Conservation (phyloP, 345 rosid species). For the Corchorus olitorius region DNA sequence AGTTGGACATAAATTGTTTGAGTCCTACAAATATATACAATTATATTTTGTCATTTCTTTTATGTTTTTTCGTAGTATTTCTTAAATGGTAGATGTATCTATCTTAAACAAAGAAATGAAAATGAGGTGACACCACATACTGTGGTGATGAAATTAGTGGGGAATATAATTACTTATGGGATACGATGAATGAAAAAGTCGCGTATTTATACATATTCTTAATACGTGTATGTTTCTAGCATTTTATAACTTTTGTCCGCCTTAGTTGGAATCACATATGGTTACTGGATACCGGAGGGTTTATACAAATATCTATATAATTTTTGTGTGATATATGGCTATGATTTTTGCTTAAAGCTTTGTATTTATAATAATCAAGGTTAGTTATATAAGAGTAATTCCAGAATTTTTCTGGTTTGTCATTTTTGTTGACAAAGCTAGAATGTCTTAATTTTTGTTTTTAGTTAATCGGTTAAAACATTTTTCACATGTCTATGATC, state of each 20-base stretch:
- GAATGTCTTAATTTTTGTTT: too few species aligned
- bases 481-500: not conserved
- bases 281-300: too few species aligned
- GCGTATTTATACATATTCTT: too few species aligned
- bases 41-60: conserved; percentile 6
- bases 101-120: conserved; percentile 14
- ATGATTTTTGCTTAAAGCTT: not conserved
- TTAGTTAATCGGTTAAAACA: not conserved
- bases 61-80: not conserved
- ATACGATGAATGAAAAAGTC: not conserved
- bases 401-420: not conserved
- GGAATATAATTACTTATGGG: not conserved
- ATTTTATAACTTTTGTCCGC: not conserved
- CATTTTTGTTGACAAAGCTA: too few species aligned
- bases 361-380: not conserved
- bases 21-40: conserved; percentile 17
- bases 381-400: not conserved
- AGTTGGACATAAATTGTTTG: conserved; percentile 7
- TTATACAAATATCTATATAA: too few species aligned
- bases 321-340: not conserved
- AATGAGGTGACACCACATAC: conserved; percentile 12
- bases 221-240: not conserved
- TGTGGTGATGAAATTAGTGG: conserved; percentile 1
- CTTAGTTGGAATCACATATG: not conserved
- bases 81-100: conserved; percentile 20